Percentiles rank a stretch among this genome's conserved stretches.
Conservation (phyloP, 176 grass and related monocot genomes). For the Oryza coarctata region DNA sequence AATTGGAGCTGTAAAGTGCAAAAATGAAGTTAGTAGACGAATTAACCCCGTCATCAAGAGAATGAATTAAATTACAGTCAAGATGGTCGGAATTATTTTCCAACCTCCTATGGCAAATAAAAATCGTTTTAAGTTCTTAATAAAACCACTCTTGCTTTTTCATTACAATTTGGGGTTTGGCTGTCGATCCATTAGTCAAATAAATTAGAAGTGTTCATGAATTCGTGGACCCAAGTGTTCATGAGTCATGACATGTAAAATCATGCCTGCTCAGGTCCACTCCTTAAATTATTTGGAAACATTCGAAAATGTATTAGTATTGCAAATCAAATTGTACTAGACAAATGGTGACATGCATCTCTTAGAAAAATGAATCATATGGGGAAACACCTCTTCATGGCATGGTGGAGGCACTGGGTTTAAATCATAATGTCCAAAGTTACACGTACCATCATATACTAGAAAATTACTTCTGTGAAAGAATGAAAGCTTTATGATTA, state of each 20-base stretch:
- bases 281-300: not conserved
- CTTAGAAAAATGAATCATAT: not conserved
- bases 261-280: not conserved
- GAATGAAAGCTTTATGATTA: not conserved
- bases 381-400: not conserved
- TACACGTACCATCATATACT: too few species aligned
- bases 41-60: not conserved
- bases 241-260: not conserved
- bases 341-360: not conserved
- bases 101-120: not conserved
- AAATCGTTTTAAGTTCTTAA: not conserved
- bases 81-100: not conserved
- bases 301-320: not conserved
- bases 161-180: not conserved
- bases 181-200: not conserved
- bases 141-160: not conserved
- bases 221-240: not conserved
- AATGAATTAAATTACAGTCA: not conserved
- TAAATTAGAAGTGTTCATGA: not conserved
- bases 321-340: not conserved
- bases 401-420: not conserved
- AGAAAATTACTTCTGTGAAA: not conserved
- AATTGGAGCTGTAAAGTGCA: constrained; percentile 6
- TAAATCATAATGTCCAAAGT: not conserved
- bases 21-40: constrained; percentile 25